Evolutionary conservation across 257 asterid genomes (phyloP).

Genomic region (Salvia rosmarinus): DNA sequence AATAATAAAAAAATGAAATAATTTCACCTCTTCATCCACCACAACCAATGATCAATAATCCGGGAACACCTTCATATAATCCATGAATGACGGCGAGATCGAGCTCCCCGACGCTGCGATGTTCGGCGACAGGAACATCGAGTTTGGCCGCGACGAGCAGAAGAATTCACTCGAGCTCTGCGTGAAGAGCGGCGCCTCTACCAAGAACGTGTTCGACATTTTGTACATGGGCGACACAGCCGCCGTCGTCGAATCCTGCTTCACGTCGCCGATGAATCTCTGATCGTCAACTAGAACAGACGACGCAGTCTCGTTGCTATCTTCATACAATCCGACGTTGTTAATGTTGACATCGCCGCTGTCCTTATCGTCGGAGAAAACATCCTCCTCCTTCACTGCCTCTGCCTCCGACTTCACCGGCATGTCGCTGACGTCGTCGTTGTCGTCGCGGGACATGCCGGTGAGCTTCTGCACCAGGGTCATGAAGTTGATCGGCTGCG

Average conservation of each 20-base stretch:
- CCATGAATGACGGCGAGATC: constrained; percentile 37
- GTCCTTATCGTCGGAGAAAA: neutral
- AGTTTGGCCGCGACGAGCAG: constrained; percentile 32
- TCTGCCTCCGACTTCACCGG: constrained; percentile 6
- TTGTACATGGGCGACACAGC: constrained; percentile 30
- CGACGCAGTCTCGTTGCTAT: neutral
- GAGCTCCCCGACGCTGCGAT: constrained; percentile 3
- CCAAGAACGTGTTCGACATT: constrained; percentile 22
- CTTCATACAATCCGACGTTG: constrained; percentile 4
- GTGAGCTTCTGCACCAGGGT: constrained; percentile 52
- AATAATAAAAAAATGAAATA: neutral
- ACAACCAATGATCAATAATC: constrained; percentile 17
- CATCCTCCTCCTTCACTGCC: constrained; percentile 13
- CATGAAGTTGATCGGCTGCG: constrained; percentile 46
- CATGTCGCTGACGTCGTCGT: neutral
- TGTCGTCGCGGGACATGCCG: constrained; percentile 33
- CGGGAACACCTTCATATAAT: constrained; percentile 31
- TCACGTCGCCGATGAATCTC: constrained; percentile 1
- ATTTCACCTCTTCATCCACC: constrained; percentile 13
- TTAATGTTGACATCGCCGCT: neutral
- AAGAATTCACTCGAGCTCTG: constrained; percentile 31
- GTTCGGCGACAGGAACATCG: constrained; percentile 19
- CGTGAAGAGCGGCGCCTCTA: constrained; percentile 33
- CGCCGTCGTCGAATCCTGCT: constrained; percentile 28
- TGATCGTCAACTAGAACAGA: neutral